Evolutionary conservation across 1,284 basidiomycete species (phyloP).

Genomic region (Rhodotorula sp.): DNA sequence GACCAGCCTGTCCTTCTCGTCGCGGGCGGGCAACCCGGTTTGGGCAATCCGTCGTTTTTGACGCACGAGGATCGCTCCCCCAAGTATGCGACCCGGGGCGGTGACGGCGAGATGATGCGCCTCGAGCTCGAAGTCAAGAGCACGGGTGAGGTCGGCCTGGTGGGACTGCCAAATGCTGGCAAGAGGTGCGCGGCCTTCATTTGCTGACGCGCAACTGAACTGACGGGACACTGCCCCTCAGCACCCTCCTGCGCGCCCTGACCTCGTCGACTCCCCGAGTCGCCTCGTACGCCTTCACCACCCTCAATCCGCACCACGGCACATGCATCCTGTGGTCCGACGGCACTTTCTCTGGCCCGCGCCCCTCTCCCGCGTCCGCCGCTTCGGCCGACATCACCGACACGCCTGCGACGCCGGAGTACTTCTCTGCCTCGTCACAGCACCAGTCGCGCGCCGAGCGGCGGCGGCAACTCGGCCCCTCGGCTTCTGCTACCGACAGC

Average conservation of each 20-base stretch:
- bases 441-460: slow-evolving; percentile 26
- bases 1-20: slow-evolving; percentile 67
- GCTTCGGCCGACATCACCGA: slow-evolving; percentile 66
- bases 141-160: slow-evolving; percentile 88
- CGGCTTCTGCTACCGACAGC: neutral
- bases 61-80: slow-evolving; percentile 47
- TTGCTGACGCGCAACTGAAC: neutral
- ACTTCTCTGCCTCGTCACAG: slow-evolving; percentile 22
- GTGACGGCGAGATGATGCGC: slow-evolving; percentile 76
- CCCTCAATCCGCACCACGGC: slow-evolving; percentile 91
- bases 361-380: slow-evolving; percentile 26
- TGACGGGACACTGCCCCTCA: slow-evolving; percentile 15
- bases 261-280: slow-evolving; percentile 86
- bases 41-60: slow-evolving; percentile 71
- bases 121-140: slow-evolving; percentile 92
- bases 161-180: slow-evolving; percentile 90
- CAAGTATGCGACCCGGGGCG: slow-evolving; percentile 60
- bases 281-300: slow-evolving; percentile 91
- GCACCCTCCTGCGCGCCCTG: slow-evolving; percentile 81
- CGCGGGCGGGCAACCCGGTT: slow-evolving; percentile 76
- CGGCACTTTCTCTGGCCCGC: slow-evolving; percentile 61
- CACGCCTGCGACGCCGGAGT: slow-evolving; percentile 32
- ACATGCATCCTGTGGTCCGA: slow-evolving; percentile 78
- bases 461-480: slow-evolving; percentile 3
- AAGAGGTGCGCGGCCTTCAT: slow-evolving; percentile 51